Evolutionary conservation across 306 rosid genomes (phyloP).

Genomic region (Fragaria nilgerrensis): DNA sequence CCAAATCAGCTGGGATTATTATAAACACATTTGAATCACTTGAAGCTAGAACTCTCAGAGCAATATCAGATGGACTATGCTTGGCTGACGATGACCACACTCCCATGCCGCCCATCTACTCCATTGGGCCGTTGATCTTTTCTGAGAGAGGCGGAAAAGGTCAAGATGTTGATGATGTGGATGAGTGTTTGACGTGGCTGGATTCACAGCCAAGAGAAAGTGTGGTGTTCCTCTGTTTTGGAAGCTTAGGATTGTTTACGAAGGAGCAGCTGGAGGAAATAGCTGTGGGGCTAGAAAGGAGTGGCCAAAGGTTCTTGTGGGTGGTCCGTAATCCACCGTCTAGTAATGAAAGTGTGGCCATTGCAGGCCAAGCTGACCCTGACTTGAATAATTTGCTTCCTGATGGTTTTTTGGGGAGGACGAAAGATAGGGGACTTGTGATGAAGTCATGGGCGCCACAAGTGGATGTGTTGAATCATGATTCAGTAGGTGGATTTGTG

Average conservation of each 20-base stretch:
- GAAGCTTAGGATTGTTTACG: conserved; percentile 55
- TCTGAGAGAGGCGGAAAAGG: neutral
- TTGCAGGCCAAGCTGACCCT: conserved; percentile 16
- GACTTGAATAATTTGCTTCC: conserved; percentile 44
- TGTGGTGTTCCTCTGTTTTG: conserved; percentile 60
- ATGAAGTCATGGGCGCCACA: conserved; percentile 62
- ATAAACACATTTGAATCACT: conserved; percentile 42
- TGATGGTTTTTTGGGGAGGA: conserved; percentile 46
- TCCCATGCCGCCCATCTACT: conserved; percentile 24
- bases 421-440: conserved; percentile 42
- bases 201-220: conserved; percentile 47
- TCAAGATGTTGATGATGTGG: neutral
- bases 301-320: conserved; percentile 53
- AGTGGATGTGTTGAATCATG: conserved; percentile 37
- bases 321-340: conserved; percentile 43
- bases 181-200: conserved; percentile 48
- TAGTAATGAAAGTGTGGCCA: neutral
- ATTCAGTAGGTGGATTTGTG: conserved; percentile 63
- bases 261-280: conserved; percentile 42
- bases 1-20: conserved; percentile 35
- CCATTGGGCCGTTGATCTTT: conserved; percentile 44
- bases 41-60: conserved; percentile 25
- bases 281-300: conserved; percentile 55
- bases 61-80: conserved; percentile 33
- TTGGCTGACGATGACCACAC: neutral